Evolutionary conservation across 2,329 filamentous ascomycete genomes (phyloP), one percentile per base, ranked within the genome.

Genomic region (Cladosporium velox): DNA sequence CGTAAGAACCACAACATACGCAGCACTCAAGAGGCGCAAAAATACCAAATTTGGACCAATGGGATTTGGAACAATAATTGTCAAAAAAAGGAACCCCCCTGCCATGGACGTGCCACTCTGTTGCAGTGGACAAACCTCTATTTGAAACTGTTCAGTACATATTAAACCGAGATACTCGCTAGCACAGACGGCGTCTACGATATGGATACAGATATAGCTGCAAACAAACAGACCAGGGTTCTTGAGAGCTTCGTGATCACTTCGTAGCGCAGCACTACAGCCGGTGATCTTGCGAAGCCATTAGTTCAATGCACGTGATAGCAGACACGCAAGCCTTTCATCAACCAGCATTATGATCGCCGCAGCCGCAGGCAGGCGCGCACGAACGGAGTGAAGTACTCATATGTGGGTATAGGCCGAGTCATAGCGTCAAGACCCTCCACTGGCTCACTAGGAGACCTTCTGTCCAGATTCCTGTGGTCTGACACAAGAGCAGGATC

Each of bases 331-430:
- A 59, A 47, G 57, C 35, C 8, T 38, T 44, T 59, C 57, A 47
- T 59, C 57, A 47, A 47, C 41, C 24, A 59, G 34, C 21, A 59
- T 59, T 59, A 38, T 26, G 57, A 59, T 59, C 57, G 57, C 35
- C 34, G 57, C 21, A 47, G 41, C 41, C 41, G 41, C 41, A 47
- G 41, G 41, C 21, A 11, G 41, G n/a, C 41, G 41, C 41, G 41
- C 41, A 47, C n/a, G 41, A 47, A 47, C 4, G 41, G 41, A 47
- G 41, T 15, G 41, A 47, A 47, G n/a, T 8, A 47, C 41, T 11
- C n/a, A 21, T 21, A 47, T 47, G 41, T 47, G n/a, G 41, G n/a
- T 21, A 47, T 6, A 47, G 41, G 41, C 14, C 26, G 26, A 55
- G 52, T 34, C 30, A 55, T 34, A 55, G 52, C 52, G 52, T 55